Percentiles rank a stretch among this genome's conserved stretches.
These are phyloP conservation scores for Aspergillus carbonarius DNA, from an alignment of 2,329 filamentous ascomycete species.

Conservation along the genomic window DNA sequence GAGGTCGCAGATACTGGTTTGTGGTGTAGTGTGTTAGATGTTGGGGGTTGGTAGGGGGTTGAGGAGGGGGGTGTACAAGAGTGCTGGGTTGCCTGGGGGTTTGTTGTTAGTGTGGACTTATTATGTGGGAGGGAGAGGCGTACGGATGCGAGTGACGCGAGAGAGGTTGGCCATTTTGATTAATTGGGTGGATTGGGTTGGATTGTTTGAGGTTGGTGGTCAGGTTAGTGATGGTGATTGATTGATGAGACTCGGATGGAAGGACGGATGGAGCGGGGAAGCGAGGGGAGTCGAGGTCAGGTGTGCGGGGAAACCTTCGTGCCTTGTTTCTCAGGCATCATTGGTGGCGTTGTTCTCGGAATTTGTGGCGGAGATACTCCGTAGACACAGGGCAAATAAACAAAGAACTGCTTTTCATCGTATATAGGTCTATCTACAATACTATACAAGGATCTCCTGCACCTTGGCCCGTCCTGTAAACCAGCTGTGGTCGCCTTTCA, in stretches of 20 bases:
- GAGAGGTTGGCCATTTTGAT: slow-evolving; percentile 20
- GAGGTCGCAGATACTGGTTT: slow-evolving; percentile 78
- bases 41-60: neutral
- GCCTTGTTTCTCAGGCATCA: neutral
- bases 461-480: slow-evolving; percentile 39
- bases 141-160: slow-evolving; percentile 29
- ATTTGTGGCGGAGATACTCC: neutral
- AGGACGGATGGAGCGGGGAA: slow-evolving; percentile 1
- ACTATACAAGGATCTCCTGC: slow-evolving; percentile 22
- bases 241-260: neutral
- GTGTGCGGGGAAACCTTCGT: slow-evolving; percentile 1
- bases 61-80: slow-evolving; percentile 42
- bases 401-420: neutral
- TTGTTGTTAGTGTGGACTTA: slow-evolving; percentile 13
- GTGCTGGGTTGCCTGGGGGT: slow-evolving; percentile 44
- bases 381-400: no score
- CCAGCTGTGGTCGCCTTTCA: slow-evolving; percentile 35
- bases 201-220: neutral
- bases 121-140: slow-evolving; percentile 6
- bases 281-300: neutral
- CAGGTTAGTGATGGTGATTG: neutral
- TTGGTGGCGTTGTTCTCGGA: no score
- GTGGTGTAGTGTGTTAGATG: neutral
- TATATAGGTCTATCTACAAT: neutral
- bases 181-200: neutral